Base-by-base conservation (phyloP, 108 stramenopile species). In the Cyclotella sp. region DNA sequence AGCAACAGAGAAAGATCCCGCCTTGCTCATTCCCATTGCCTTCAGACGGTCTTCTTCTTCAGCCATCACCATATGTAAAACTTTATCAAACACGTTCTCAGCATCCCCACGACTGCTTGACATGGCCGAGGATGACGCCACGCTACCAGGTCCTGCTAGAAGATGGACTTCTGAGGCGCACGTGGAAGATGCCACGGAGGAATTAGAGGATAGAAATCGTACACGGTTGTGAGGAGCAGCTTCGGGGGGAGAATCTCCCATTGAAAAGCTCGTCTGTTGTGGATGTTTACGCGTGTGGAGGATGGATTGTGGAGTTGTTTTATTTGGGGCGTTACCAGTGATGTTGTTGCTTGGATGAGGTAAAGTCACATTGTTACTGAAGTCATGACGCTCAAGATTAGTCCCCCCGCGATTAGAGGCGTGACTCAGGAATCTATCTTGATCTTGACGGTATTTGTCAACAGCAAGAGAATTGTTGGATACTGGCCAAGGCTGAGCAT, bases 51-150 rank as follows among this genome's bases (percentile, higher is more conserved):
- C 66, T 52, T 61, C 54, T 29, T 76, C 75, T 58, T 76, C 75
- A 53, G 75, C 67, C 75, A 76, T 76, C 18, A 76, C 75, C 58
- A 47, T 47, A 21, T 68, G 54, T 15, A 76, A 59, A 15, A 76
- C 75, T 68, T 58, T 76, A 24, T 76, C 75, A 41, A 76, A 76
- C 16, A 76, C 64, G 34, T 76, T 76, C 21, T 76, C 75, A 13
- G 44, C 55, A 40, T 54, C 52, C 8, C 34, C 62, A 1, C 27
- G 15, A 26, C 41, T 58, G 75, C 58, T 60, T 16, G 75, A 76
- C 75, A 76, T 76, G 57, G 65, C 66, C 15, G 75, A 76, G 26
- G 72, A 73, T 22, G 75, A 76, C 3, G 66, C 75, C 40, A 76
- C 75, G 42, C 75, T 76, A 21, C 75, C 75, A 9, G 75, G 63